Base-by-base conservation (phyloP, 495 filamentous ascomycete genomes). In the Hypoxylon crocopeplum region DNA sequence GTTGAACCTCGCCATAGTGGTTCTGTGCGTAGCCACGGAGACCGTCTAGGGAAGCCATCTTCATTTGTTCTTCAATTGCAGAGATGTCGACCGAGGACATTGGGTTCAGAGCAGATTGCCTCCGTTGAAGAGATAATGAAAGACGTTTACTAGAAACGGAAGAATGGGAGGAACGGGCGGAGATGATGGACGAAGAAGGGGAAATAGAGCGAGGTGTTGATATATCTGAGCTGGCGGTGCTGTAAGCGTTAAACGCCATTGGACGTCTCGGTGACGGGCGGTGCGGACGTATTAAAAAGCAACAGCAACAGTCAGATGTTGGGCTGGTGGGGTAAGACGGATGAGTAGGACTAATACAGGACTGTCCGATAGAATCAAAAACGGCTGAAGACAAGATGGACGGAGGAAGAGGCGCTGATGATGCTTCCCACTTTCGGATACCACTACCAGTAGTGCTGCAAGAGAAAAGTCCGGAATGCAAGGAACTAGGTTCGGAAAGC, bases 121-220 rank as follows among this genome's bases (percentile, higher is more conserved):
- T 68, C 51, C 80, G 66, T 36, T 72, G 68, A 7, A 76, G 64
- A 42, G 79, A 84, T 38, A 83, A 63, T 48, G 79, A 82, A 65
- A 81, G 72, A 55, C 77, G 78, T 72, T 84, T 81, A 49, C 72
- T 81, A 64, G 78, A 70, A 51, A 79, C 72, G 51, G 79, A 79
- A 39, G 80, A 77, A 29, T 79, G 75, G 11, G 81, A 82, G 32
- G 79, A 78, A 48, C 80, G 77, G 48, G 72, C 78, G 8, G 73
- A 75, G 30, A 66, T 65, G 49, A 77, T 71, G 41, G 74, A 76
- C 6, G 72, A 66, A 3, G 79, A 77, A 30, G 80, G 80, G 32
- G 81, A 84, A 49, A 72, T 69, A 7, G 81, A 84, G 65, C 79
- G 74, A 59, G 81, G 79, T 17, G 80, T 82, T 50, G 75, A 77